Base-by-base conservation (phyloP, 768 basidiomycete species). In the Exidia glandulosa region DNA sequence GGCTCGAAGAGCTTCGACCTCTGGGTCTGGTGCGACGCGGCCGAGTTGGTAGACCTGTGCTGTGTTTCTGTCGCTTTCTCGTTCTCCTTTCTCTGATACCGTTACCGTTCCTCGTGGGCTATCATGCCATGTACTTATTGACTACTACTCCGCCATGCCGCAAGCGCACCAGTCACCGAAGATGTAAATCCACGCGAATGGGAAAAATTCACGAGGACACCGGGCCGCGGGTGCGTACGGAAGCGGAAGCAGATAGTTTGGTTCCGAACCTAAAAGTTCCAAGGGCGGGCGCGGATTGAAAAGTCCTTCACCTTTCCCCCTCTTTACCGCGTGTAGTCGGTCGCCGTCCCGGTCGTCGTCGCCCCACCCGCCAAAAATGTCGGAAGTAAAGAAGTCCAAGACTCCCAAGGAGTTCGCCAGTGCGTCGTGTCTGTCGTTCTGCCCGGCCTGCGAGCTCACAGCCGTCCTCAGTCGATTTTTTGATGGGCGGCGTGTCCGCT, bases 401-500 rank as follows among this genome's bases (percentile, higher is more conserved):
- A 76, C 84, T 71, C 88, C 90, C 63, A 84, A 90, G 84, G 93
- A 95, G 10, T 96, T 97, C 79, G 82, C 88, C 68, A 75, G 90
- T 91, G 32, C 60, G 82, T 81, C 59, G 37, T 54, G 4, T 16
- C 47, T 58, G 47, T n/a, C n/a, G n/a, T n/a, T 47, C 31, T 41
- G 12, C 31, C 32, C 37, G 13, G 30, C 13, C 19, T 19, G 1
- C 32, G 32, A 25, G n/a, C 60, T 48, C 32, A 57, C 59, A 60
- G 58, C 48, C 58, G 63, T 59, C 41, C 30, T 30, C 69, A 92
- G 91, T 83, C 71, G 92, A 94, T 74, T 94, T 94, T 84, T 73
- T 94, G 78, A 94, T 94, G 92, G 92, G 92, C 73, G 92, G 90
- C 86, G 88, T 92, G 69, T 91, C 90, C 64, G 89, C 90, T 69